Percentiles rank a stretch among this genome's conserved stretches.
Conservation (phyloP, 2,329 filamentous ascomycete genomes). For the Xylaria sp. region DNA sequence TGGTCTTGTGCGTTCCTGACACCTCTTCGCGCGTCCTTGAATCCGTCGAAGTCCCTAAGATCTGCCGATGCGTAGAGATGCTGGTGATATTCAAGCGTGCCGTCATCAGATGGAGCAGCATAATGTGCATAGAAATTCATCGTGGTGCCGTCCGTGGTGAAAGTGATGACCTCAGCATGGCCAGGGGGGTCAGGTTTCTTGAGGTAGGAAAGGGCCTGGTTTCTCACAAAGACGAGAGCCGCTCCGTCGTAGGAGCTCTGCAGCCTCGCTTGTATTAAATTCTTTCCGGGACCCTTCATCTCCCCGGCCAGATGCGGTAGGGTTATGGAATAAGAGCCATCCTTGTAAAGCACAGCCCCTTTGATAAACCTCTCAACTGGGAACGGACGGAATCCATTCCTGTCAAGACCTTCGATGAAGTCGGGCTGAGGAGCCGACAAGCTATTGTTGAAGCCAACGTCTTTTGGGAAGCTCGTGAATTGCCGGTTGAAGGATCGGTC, state of each 20-base stretch:
- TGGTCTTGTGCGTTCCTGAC: constrained; percentile 4
- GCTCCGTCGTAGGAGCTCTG: background rate
- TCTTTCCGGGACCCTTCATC: background rate
- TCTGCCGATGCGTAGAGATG: background rate
- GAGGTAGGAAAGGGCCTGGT: background rate
- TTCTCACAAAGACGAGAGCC: background rate
- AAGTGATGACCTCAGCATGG: background rate
- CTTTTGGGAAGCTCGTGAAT: too few relatives aligned
- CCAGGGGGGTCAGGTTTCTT: background rate
- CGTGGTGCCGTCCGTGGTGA: background rate
- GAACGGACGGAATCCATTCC: too few relatives aligned
- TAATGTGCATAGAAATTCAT: background rate
- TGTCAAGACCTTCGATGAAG: background rate
- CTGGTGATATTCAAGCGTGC: background rate
- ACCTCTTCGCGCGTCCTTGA: background rate
- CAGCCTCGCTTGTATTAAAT: background rate
- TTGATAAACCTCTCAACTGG: too few relatives aligned
- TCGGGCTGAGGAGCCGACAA: too few relatives aligned
- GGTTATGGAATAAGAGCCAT: background rate
- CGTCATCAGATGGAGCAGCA: background rate
- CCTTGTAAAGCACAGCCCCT: background rate
- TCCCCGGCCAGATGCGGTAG: background rate
- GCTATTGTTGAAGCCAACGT: too few relatives aligned
- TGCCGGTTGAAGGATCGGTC: too few relatives aligned
- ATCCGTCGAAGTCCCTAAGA: background rate